A percentile compares a stretch with the other conserved stretches of the same genome.
Conservation (phyloP, 148 eudicot species). For the Chenopodium formosanum region DNA sequence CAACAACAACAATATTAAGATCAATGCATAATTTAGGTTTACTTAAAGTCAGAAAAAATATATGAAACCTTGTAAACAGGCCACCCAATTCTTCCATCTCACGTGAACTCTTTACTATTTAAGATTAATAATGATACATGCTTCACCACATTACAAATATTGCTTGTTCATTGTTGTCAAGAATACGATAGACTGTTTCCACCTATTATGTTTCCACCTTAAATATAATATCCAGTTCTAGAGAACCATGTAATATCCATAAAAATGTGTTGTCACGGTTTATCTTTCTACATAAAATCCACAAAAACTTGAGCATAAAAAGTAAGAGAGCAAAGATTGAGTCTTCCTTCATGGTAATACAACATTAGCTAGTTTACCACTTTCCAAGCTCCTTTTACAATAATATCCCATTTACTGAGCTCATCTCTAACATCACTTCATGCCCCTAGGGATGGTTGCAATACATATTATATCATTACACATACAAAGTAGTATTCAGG, state of each 20-base stretch:
- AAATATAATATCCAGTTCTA: background rate
- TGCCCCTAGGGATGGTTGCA: too few relatives aligned
- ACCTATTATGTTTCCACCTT: background rate
- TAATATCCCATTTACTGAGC: background rate
- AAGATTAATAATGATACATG: too few relatives aligned
- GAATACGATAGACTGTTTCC: background rate
- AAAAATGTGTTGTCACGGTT: too few relatives aligned
- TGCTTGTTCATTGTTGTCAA: background rate
- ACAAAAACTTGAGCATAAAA: background rate
- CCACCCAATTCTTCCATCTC: too few relatives aligned
- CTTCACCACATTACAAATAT: background rate
- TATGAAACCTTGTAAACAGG: background rate
- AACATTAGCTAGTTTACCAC: background rate
- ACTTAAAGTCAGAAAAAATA: background rate
- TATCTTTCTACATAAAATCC: background rate
- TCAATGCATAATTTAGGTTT: background rate
- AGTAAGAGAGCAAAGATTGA: background rate
- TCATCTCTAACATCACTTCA: background rate
- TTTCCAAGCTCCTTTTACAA: background rate
- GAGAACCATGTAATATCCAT: background rate
- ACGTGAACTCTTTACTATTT: too few relatives aligned
- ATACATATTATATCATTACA: background rate
- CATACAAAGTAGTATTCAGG: background rate
- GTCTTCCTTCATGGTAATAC: background rate
- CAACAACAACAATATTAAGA: background rate